Evolutionary conservation across 2,329 filamentous ascomycete genomes (phyloP).

Genomic region (Alternaria infectoria): DNA sequence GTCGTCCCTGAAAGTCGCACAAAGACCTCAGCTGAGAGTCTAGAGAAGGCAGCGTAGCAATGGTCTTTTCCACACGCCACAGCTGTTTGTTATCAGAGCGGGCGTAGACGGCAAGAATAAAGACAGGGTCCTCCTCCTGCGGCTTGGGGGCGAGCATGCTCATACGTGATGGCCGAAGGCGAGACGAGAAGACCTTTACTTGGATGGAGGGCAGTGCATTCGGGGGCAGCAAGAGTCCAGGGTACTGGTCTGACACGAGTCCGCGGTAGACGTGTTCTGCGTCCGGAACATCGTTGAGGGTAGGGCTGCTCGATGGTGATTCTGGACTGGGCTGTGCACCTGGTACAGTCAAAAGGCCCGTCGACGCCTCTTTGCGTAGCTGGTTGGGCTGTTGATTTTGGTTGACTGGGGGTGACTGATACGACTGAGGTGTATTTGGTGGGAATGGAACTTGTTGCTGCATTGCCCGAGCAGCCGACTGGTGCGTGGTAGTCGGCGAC

Average conservation of each 20-base stretch:
- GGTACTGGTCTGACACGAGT: constrained; percentile 83
- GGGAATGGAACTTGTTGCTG: constrained; percentile 76
- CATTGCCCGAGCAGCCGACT: constrained; percentile 73
- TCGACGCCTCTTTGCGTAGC: constrained; percentile 28
- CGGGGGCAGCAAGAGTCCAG: constrained; percentile 82
- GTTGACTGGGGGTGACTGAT: constrained; percentile 59
- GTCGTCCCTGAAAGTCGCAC: constrained; percentile 72
- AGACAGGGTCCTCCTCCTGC: constrained; percentile 89
- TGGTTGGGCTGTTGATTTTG: constrained; percentile 46
- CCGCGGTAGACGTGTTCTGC: constrained; percentile 71
- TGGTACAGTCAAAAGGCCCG: constrained; percentile 39
- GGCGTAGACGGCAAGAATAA: constrained; percentile 85
- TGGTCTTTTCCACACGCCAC: constrained; percentile 95
- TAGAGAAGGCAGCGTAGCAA: constrained; percentile 77
- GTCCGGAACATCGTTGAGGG: constrained; percentile 39
- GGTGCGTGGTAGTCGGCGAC: constrained; percentile 66
- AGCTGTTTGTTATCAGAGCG: constrained; percentile 78
- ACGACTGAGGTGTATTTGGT: constrained; percentile 70
- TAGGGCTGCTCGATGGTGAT: constrained; percentile 35
- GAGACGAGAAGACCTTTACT: constrained; percentile 87
- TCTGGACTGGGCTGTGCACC: constrained; percentile 43
- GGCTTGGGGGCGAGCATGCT: constrained; percentile 82
- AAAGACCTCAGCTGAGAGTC: constrained; percentile 81
- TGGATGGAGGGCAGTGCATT: constrained; percentile 87
- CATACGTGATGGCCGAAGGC: constrained; percentile 88